Conservation (phyloP, 306 rosid genomes). For the Malus domestica region ASM211411v1 NC_041802.1:25141001-25141500, state of each 20-base stretch:
- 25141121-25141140: slow-evolving; percentile 95
- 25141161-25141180: slow-evolving; percentile 65
- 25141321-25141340: not conserved
- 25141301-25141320: not conserved
- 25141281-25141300: slow-evolving; percentile 11
- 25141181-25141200: slow-evolving; percentile 36
- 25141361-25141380: not conserved
- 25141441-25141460: not conserved
- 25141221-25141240: slow-evolving; percentile 36
- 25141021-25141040: no score
- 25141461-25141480: not conserved
- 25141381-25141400: not conserved
- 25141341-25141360: not conserved
- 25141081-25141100: slow-evolving; percentile 43
- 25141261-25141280: slow-evolving; percentile 9
- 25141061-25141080: no score
- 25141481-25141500: not conserved
- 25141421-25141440: not conserved
- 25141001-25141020: not conserved
- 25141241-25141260: not conserved
- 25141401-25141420: not conserved
- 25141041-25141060: no score
- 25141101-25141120: slow-evolving; percentile 75
- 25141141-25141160: slow-evolving; percentile 35
- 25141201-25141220: slow-evolving; percentile 42